These are phyloP conservation scores for Stagonosporopsis cucurbitacearum DNA, from an alignment of 2,329 filamentous ascomycete genomes.

Conservation along the genomic window DNA sequence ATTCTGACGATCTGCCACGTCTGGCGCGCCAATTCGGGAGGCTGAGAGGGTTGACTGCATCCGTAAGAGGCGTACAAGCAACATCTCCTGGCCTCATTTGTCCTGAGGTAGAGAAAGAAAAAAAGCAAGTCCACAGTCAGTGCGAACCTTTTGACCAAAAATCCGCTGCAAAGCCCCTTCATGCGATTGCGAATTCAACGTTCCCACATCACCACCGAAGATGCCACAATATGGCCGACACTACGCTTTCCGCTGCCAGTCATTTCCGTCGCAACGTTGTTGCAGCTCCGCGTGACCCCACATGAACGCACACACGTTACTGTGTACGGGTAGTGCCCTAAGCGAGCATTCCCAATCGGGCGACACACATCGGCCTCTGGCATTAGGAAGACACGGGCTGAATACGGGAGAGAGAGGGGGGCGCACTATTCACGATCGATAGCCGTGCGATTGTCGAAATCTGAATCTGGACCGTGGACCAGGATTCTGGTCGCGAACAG, in stretches of 20 bases:
- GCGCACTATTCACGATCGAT: conserved; percentile 13
- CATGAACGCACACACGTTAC: conserved; percentile 3
- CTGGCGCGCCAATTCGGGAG: neutral
- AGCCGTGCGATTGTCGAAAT: conserved; percentile 19
- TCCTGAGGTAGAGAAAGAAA: too few relatives aligned
- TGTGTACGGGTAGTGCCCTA: neutral
- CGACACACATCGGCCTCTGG: conserved; percentile 4
- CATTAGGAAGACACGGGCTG: neutral
- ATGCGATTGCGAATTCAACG: neutral
- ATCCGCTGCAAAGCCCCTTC: neutral
- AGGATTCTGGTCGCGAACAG: conserved; percentile 16
- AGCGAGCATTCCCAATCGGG: conserved; percentile 12
- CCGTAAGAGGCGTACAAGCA: neutral
- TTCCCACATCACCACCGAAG: conserved; percentile 6
- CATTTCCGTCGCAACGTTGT: conserved; percentile 8
- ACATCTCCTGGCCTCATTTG: neutral
- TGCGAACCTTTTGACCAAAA: neutral
- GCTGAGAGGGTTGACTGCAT: neutral
- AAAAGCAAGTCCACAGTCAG: neutral
- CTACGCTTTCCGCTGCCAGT: conserved; percentile 10
- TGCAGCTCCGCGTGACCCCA: conserved; percentile 13
- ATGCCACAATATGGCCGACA: conserved; percentile 3
- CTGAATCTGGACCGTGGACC: conserved; percentile 21
- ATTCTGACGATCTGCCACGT: neutral
- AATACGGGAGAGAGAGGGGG: neutral